Evolutionary conservation across 2,329 filamentous ascomycete species (phyloP).

Genomic region (Pseudogymnoascus sp.): DNA sequence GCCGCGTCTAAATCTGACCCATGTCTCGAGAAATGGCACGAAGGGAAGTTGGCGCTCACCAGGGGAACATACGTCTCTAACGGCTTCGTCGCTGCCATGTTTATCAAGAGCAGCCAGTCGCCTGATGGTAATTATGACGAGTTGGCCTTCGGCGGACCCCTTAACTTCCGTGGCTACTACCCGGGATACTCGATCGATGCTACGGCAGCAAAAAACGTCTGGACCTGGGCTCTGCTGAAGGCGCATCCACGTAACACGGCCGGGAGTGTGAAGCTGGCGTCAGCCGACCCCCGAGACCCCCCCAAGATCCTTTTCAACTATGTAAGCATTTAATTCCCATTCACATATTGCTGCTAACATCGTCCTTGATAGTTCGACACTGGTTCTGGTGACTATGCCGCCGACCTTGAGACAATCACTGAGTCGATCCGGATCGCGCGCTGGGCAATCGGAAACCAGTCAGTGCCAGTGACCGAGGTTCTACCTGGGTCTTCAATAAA

Average conservation of each 20-base stretch:
- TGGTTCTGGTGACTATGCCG: conserved; percentile 26
- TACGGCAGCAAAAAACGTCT: conserved; percentile 34
- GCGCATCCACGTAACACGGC: conserved; percentile 55
- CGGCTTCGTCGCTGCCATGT: conserved; percentile 41
- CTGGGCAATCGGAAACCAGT: conserved; percentile 33
- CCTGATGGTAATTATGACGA: conserved; percentile 34
- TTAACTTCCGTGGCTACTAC: conserved; percentile 37
- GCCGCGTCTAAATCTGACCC: conserved; percentile 32
- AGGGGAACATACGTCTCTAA: conserved; percentile 33
- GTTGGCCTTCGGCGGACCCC: conserved; percentile 28
- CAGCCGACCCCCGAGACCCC: conserved; percentile 54
- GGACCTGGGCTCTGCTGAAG: conserved; percentile 42
- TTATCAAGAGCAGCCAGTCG: conserved; percentile 28
- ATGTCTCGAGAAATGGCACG: conserved; percentile 27
- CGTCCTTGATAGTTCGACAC: conserved; percentile 34
- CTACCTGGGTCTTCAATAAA: conserved; percentile 36
- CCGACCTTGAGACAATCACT: conserved; percentile 17
- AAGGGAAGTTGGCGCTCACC: conserved; percentile 15
- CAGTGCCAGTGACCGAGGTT: conserved; percentile 36
- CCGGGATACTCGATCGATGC: conserved; percentile 31
- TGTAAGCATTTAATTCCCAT: conserved; percentile 10
- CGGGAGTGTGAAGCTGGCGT: conserved; percentile 55
- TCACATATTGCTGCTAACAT: background rate
- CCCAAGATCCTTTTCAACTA: conserved; percentile 59
- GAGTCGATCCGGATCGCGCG: conserved; percentile 17